phyloP scores from a whole-genome alignment of 805 yeast genomes.

The Spathaspora arborariae region DNA sequence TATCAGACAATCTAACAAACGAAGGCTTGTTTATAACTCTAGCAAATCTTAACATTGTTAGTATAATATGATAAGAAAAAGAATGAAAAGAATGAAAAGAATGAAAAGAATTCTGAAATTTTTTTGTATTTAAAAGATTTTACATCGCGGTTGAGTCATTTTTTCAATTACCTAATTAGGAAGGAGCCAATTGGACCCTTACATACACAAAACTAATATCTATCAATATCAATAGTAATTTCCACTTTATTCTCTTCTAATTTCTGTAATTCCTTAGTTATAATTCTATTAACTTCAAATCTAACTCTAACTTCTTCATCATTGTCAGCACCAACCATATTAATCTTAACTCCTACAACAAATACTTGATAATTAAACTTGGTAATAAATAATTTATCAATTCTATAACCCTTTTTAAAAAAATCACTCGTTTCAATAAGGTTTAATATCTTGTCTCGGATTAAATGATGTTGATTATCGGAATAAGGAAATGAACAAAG shows the following conservation, averaged over 20 bases:
- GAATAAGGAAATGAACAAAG: slow-evolving; percentile 51
- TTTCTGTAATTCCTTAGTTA: slow-evolving; percentile 30
- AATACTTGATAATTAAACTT: slow-evolving; percentile 61
- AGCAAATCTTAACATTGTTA: slow-evolving; percentile 3
- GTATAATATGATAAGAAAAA: not conserved
- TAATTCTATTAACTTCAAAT: slow-evolving; percentile 43
- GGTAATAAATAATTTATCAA: slow-evolving; percentile 50
- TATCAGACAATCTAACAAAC: not conserved
- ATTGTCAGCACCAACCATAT: slow-evolving; percentile 66
- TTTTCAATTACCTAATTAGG: slow-evolving; percentile 16
- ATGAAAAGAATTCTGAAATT: too few species aligned
- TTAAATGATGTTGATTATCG: slow-evolving; percentile 31
- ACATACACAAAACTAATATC: slow-evolving; percentile 13
- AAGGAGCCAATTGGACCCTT: too few species aligned
- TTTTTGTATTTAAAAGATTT: slow-evolving; percentile 13
- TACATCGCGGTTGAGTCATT: slow-evolving; percentile 34
- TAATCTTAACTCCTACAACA: slow-evolving; percentile 51
- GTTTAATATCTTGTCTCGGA: slow-evolving; percentile 40
- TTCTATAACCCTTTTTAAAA: slow-evolving; percentile 47
- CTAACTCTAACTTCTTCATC: slow-evolving; percentile 63
- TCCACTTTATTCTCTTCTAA: slow-evolving; percentile 21
- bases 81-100: too few species aligned
- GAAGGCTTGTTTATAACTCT: not conserved
- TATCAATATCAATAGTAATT: slow-evolving; percentile 31
- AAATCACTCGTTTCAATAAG: slow-evolving; percentile 45